Conservation (phyloP, 257 asterid species). For the Craterostigma plantagineum region DNA sequence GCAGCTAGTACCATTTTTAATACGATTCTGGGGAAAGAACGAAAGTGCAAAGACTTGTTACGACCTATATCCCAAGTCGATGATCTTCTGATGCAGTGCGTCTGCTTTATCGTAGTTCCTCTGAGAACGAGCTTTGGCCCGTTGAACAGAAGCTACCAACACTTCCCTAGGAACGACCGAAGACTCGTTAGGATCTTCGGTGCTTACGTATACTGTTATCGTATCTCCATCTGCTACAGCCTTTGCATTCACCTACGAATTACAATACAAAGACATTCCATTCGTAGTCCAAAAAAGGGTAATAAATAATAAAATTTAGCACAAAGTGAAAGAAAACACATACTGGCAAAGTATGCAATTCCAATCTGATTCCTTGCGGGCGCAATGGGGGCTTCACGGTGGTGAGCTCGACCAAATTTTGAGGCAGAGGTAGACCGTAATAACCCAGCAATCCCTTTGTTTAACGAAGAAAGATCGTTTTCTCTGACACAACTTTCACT, state of each 20-base stretch:
- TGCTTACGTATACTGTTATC: constrained; percentile 53
- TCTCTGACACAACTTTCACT: too few species aligned
- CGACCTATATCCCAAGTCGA: constrained; percentile 68
- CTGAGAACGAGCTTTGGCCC: constrained; percentile 50
- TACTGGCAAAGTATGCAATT: constrained; percentile 79
- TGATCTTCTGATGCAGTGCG: constrained; percentile 48
- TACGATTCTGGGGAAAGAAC: too few species aligned
- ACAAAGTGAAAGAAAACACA: constrained; percentile 8
- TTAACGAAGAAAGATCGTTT: too few species aligned
- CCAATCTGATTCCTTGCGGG: constrained; percentile 54
- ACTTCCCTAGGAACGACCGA: constrained; percentile 49
- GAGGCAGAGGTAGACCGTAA: constrained; percentile 72
- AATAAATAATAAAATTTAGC: not conserved
- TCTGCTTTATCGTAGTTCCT: constrained; percentile 55
- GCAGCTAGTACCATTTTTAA: too few species aligned
- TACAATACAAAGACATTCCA: not conserved
- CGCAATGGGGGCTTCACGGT: constrained; percentile 27
- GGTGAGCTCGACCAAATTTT: constrained; percentile 47
- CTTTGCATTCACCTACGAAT: constrained; percentile 83
- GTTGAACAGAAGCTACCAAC: constrained; percentile 33
- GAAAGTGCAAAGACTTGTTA: not conserved
- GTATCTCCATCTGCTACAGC: constrained; percentile 99
- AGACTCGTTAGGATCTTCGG: constrained; percentile 46
- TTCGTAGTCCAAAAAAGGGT: not conserved
- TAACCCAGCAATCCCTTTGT: constrained; percentile 48